Evolutionary conservation across 2,329 filamentous ascomycete species (phyloP).

Genomic region (Venturia pyrina): DNA sequence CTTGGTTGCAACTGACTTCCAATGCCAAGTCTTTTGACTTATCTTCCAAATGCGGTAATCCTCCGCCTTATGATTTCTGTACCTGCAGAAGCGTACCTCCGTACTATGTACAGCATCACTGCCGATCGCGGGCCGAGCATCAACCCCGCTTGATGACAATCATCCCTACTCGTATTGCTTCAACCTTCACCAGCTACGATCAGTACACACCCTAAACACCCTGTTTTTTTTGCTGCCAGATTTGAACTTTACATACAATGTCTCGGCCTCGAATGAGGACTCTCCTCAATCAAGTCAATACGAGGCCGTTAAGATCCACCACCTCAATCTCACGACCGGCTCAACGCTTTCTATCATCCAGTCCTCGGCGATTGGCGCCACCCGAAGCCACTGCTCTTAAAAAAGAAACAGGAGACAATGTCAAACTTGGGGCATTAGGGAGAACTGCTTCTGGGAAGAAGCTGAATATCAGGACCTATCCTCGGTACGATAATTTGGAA

Average conservation of each 20-base stretch:
- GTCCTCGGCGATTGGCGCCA: constrained; percentile 12
- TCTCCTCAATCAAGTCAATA: background rate
- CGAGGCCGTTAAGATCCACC: background rate
- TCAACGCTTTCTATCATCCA: background rate
- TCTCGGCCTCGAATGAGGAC: background rate
- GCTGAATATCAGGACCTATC: constrained; percentile 37
- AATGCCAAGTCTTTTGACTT: no score
- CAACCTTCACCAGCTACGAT: background rate
- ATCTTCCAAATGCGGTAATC: no score
- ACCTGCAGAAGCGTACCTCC: background rate
- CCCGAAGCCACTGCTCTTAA: constrained; percentile 27
- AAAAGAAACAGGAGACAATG: constrained; percentile 30
- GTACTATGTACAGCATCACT: background rate
- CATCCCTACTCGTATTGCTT: background rate
- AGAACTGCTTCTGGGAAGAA: constrained; percentile 35
- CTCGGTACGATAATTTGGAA: constrained; percentile 27
- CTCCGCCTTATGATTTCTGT: background rate
- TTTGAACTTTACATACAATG: background rate
- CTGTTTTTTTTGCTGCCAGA: background rate
- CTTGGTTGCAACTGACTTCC: no score
- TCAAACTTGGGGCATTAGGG: constrained; percentile 35
- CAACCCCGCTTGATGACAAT: background rate
- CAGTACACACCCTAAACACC: background rate
- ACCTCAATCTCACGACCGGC: background rate
- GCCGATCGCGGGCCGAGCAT: background rate